Percentiles rank a stretch among this genome's conserved stretches.
These are phyloP conservation scores for Cryomyces minteri DNA, from an alignment of 495 filamentous ascomycete species.

Conservation along the genomic window DNA sequence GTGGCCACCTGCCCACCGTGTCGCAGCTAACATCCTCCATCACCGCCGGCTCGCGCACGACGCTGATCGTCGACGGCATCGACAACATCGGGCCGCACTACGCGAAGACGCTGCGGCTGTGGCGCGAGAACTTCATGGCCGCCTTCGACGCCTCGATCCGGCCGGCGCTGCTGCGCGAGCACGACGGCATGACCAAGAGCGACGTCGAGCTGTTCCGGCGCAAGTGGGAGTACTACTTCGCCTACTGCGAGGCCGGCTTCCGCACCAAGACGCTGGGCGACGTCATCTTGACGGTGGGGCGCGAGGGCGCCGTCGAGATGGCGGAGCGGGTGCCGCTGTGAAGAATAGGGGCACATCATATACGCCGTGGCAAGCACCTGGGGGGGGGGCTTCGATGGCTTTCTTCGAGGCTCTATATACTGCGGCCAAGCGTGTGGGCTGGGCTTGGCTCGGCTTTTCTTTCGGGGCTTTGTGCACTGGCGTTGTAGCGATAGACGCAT, in stretches of 20 bases:
- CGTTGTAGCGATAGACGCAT: too few species aligned
- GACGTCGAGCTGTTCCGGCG: constrained; percentile 45
- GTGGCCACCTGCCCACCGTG: constrained; percentile 49
- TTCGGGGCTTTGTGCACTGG: too few species aligned
- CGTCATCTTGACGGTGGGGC: constrained; percentile 44
- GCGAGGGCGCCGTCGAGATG: constrained; percentile 47
- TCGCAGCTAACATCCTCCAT: constrained; percentile 43
- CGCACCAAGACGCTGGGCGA: constrained; percentile 50
- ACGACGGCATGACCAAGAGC: constrained; percentile 32
- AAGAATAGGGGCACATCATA: not conserved
- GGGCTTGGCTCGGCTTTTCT: too few species aligned
- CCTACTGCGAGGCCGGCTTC: constrained; percentile 57
- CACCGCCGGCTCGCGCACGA: constrained; percentile 32
- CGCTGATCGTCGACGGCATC: constrained; percentile 40
- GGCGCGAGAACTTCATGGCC: constrained; percentile 41
- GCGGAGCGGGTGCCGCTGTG: constrained; percentile 46
- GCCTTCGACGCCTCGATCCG: constrained; percentile 39
- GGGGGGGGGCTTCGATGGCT: not conserved
- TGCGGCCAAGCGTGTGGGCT: too few species aligned
- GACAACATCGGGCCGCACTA: constrained; percentile 58
- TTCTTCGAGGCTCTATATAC: not conserved
- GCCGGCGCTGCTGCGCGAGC: constrained; percentile 31
- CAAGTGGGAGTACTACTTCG: constrained; percentile 64
- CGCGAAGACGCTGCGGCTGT: constrained; percentile 45
- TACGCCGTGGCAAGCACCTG: not conserved